Evolutionary conservation across 352 stramenopile species (phyloP).

Genomic region (Pythium plurisporium): DNA sequence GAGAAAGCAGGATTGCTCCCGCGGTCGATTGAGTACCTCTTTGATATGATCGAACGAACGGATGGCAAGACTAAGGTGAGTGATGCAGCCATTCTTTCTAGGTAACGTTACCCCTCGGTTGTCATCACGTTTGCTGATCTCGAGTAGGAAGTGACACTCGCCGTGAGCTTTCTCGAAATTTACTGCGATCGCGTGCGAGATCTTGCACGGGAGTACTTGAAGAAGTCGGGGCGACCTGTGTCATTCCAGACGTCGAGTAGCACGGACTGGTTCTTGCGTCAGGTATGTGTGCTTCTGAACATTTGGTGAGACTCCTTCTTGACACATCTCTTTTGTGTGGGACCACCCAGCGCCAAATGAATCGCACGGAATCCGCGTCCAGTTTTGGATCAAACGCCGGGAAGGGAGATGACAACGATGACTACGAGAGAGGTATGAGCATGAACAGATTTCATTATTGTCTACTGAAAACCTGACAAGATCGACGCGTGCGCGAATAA

Average conservation of each 20-base stretch:
- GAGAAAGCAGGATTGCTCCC: constrained; percentile 87
- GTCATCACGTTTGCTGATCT: too few relatives aligned
- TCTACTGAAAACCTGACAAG: not conserved
- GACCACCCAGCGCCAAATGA: constrained; percentile 47
- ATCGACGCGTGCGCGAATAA: too few relatives aligned
- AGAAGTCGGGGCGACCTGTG: constrained; percentile 55
- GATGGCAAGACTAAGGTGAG: constrained; percentile 53
- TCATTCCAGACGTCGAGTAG: constrained; percentile 80
- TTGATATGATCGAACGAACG: constrained; percentile 72
- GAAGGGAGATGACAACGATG: constrained; percentile 65
- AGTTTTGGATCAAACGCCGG: constrained; percentile 58
- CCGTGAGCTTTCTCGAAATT: constrained; percentile 92
- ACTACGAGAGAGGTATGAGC: constrained; percentile 76
- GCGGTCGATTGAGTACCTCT: constrained; percentile 87
- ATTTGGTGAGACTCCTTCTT: too few relatives aligned
- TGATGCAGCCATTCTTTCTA: not conserved
- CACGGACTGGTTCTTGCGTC: constrained; percentile 77
- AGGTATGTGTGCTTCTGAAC: too few relatives aligned
- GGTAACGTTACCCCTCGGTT: too few relatives aligned
- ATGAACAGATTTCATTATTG: not conserved
- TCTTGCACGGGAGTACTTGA: constrained; percentile 84
- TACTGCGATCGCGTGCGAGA: constrained; percentile 93
- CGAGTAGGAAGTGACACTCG: constrained; percentile 70
- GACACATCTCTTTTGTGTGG: not conserved
- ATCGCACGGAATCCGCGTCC: constrained; percentile 55